Evolutionary conservation across 163 green algal genomes (phyloP).

Genomic region (Smithsoniella earleae): DNA sequence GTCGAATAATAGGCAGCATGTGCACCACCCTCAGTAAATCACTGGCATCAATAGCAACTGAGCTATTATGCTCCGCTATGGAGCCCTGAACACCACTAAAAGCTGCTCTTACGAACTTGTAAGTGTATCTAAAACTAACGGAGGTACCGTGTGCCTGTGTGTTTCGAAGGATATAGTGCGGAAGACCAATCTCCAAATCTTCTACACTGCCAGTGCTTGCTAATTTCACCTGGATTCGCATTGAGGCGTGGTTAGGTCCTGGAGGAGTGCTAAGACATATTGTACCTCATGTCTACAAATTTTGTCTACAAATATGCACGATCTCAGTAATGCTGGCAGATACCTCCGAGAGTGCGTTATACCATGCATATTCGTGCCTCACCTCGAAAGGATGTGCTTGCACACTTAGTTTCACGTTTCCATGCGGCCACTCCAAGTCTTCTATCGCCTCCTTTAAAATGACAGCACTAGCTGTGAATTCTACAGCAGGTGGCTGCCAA

Average conservation of each 20-base stretch:
- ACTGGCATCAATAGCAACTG: background rate
- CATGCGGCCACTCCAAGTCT: constrained; percentile 26
- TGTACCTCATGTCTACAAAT: background rate
- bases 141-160: constrained; percentile 3
- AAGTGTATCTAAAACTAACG: background rate
- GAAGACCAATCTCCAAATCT: constrained; percentile 1
- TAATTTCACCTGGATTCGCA: constrained; percentile 1
- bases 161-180: constrained; percentile 12
- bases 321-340: no score
- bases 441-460: constrained; percentile 18
- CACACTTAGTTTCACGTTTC: background rate
- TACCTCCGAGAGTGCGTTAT: background rate
- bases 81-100: background rate
- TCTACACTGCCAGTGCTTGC: constrained; percentile 3
- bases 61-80: background rate
- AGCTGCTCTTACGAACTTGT: constrained; percentile 19
- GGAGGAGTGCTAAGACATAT: no score
- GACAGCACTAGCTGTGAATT: constrained; percentile 5
- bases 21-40: constrained; percentile 25
- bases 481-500: background rate
- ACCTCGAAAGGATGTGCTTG: constrained; percentile 20
- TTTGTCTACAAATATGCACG: no score
- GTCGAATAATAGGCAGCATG: background rate
- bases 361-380: background rate
- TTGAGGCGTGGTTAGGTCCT: no score